Evolutionary conservation across 1,139 yeast species (phyloP), one percentile per base, ranked within the genome.

Genomic region (Saccharomyces hybrid): DNA sequence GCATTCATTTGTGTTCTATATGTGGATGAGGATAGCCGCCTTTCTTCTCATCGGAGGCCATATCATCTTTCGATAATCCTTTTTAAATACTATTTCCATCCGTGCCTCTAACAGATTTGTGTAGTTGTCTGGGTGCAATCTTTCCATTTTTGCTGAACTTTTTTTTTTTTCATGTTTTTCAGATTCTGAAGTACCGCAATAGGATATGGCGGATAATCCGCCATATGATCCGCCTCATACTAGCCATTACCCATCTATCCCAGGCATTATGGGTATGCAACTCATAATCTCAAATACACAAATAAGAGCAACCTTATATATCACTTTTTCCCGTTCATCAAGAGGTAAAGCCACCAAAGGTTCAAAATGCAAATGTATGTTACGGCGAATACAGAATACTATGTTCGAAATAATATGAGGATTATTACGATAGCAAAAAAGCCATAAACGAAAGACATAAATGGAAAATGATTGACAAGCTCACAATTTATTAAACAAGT

Each of bases 331-430:
- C 11, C 23, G 34, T 11, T 41, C 25, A 42, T 26, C 38, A 49
- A 47, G 52, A n/a, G 23, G 14, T 48, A 34, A 62, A 59, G 58
- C 59, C 54, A 55, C 60, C 66, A 65, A 64, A 67, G 64, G 63
- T 64, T 67, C 64, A 66, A 66, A 66, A 66, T 66, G 70, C 70
- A 66, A 66, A 66, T 66, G 70, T 66, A 66, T 66, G 70, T 59
- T 20, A 38, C 26, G 20, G 28, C 28, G 28, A 26, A 26, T 26
- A 26, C 28, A 48, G 7, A 14, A 38, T 9, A 38, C 25, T 16
- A 20, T 38, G 44, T 38, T 38, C 7, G 9, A 20, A 9, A 16
- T 11, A 20, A 20, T 5, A 38, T 5, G 44, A 11, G 32, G 31
- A 28, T 31, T 5, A 14, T 16, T 27, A 16, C 26, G 16, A 48